phyloP scores from a whole-genome alignment of 2,329 filamentous ascomycete genomes.

The Chaetomiaceae sp. region DNA sequence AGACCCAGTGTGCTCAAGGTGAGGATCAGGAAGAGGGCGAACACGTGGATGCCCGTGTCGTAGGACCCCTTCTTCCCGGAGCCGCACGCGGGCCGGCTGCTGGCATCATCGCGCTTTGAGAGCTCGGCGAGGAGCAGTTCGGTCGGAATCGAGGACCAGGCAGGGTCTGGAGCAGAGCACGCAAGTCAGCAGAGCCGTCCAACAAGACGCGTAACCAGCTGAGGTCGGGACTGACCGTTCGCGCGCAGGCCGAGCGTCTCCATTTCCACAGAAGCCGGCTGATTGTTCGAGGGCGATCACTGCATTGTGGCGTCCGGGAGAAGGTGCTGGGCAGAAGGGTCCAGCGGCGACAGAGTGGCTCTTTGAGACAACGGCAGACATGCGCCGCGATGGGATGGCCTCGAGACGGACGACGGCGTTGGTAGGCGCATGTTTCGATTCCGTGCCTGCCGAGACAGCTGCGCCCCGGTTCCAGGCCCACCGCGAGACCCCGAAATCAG shows the following conservation, averaged over 20 bases:
- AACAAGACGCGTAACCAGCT: background rate
- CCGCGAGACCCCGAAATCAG: too few species aligned
- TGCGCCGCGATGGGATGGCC: slow-evolving; percentile 2
- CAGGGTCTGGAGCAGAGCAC: slow-evolving; percentile 25
- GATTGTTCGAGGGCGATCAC: background rate
- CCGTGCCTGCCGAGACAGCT: slow-evolving; percentile 1
- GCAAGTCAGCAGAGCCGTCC: too few species aligned
- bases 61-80: slow-evolving; percentile 50
- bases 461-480: background rate
- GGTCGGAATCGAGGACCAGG: slow-evolving; percentile 47
- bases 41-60: slow-evolving; percentile 61
- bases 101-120: slow-evolving; percentile 36
- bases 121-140: slow-evolving; percentile 48
- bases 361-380: slow-evolving; percentile 2
- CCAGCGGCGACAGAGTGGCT: background rate
- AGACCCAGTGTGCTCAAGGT: slow-evolving; percentile 52
- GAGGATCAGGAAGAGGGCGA: slow-evolving; percentile 62
- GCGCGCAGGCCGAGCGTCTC: slow-evolving; percentile 11
- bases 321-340: too few species aligned
- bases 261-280: slow-evolving; percentile 12
- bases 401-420: background rate
- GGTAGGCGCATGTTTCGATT: background rate
- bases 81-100: slow-evolving; percentile 44
- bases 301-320: slow-evolving; percentile 7
- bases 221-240: slow-evolving; percentile 16